These are phyloP conservation scores for Cordyceps militaris DNA, from an alignment of 2,329 filamentous ascomycete species.

Conservation along the genomic window DNA sequence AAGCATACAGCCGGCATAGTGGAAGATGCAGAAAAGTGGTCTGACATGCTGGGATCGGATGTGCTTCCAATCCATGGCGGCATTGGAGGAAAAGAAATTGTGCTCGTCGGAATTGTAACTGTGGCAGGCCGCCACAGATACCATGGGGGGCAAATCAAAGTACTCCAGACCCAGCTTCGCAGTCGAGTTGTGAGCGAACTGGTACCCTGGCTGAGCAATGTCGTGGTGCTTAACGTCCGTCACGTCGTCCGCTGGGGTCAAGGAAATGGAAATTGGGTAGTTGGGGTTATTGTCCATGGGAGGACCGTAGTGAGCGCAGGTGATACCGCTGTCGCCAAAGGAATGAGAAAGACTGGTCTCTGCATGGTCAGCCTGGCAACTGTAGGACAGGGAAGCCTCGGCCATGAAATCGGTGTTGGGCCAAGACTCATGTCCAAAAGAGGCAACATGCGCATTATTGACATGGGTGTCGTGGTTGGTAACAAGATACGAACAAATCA, in stretches of 20 bases:
- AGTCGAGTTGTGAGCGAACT: too few relatives aligned
- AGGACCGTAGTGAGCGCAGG: background rate
- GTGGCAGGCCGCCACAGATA: too few relatives aligned
- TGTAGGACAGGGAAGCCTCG: background rate
- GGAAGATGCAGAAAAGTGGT: conserved; percentile 70
- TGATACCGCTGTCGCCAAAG: background rate
- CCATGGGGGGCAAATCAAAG: too few relatives aligned
- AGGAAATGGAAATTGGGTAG: background rate
- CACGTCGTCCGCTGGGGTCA: background rate
- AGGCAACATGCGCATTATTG: too few relatives aligned
- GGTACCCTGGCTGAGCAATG: background rate
- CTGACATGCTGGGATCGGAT: conserved; percentile 47
- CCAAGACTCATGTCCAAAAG: too few relatives aligned
- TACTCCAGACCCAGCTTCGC: too few relatives aligned
- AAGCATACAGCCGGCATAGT: conserved; percentile 65
- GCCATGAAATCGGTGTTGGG: background rate
- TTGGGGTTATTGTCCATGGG: background rate
- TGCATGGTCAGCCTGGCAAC: too few relatives aligned
- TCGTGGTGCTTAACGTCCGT: background rate
- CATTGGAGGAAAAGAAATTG: too few relatives aligned
- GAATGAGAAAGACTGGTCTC: background rate
- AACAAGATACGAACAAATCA: background rate
- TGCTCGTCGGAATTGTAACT: too few relatives aligned
- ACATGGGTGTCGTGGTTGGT: too few relatives aligned
- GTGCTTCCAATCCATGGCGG: conserved; percentile 38